Conservation (phyloP, 768 basidiomycete genomes). For the Scleroderma bovista region DNA sequence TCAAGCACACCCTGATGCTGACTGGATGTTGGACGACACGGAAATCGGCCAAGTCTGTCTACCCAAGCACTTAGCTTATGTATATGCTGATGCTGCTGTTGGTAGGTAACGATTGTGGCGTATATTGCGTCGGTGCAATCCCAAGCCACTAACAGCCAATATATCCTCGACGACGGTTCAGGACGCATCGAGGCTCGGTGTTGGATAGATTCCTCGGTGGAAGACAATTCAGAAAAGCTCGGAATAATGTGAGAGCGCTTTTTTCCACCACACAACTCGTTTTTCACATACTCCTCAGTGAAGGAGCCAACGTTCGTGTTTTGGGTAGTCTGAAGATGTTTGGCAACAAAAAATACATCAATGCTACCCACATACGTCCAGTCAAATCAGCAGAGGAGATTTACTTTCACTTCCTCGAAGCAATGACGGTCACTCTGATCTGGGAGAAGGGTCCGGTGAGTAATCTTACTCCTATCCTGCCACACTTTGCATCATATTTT, state of each 20-base stretch:
- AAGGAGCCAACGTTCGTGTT: slow-evolving; percentile 74
- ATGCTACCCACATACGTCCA: slow-evolving; percentile 65
- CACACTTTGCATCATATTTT: not conserved
- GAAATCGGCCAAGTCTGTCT: slow-evolving; percentile 72
- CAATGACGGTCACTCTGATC: slow-evolving; percentile 60
- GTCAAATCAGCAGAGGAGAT: slow-evolving; percentile 70
- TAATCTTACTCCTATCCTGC: not conserved
- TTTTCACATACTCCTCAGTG: slow-evolving; percentile 36
- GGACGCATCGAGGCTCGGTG: slow-evolving; percentile 71
- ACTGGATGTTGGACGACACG: slow-evolving; percentile 77
- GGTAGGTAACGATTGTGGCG: slow-evolving; percentile 68
- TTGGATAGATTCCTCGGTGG: slow-evolving; percentile 69
- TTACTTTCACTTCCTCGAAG: slow-evolving; percentile 77
- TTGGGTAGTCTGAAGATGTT: slow-evolving; percentile 81
- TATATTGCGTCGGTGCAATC: slow-evolving; percentile 62
- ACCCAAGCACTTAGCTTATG: not conserved
- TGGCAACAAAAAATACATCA: slow-evolving; percentile 75
- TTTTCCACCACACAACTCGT: not conserved
- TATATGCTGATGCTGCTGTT: not conserved
- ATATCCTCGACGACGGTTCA: slow-evolving; percentile 82
- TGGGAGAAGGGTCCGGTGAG: slow-evolving; percentile 64
- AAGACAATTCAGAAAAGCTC: slow-evolving; percentile 47
- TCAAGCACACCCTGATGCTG: slow-evolving; percentile 86
- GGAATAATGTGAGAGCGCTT: slow-evolving; percentile 38
- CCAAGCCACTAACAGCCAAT: slow-evolving; percentile 77